Conservation (phyloP, 768 basidiomycete species). For the Tricholoma sp. region DNA sequence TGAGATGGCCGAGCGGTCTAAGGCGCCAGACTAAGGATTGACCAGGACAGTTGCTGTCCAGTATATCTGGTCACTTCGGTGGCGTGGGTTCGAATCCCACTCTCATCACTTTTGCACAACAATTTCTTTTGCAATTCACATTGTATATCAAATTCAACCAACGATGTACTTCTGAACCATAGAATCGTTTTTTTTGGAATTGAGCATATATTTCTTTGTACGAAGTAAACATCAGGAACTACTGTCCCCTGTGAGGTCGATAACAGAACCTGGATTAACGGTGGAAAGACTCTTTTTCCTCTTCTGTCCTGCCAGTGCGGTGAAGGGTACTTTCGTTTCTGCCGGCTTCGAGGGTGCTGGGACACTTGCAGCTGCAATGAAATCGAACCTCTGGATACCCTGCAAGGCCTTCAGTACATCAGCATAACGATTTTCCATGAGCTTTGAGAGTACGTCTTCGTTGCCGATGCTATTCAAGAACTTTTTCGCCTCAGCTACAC, state of each 20-base stretch:
- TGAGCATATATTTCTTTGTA: too few species aligned
- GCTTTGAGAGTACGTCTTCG: not conserved
- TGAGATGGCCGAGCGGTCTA: conserved; percentile 74
- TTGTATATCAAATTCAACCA: too few species aligned
- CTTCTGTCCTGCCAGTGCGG: not conserved
- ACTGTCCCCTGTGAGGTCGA: not conserved
- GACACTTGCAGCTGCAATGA: not conserved
- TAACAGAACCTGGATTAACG: not conserved
- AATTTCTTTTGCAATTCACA: too few species aligned
- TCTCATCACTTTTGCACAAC: conserved; percentile 6
- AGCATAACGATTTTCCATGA: not conserved
- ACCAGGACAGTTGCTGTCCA: conserved; percentile 2
- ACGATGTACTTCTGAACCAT: too few species aligned
- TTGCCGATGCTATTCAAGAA: conserved; percentile 15
- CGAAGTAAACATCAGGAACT: not conserved
- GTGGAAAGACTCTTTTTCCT: not conserved
- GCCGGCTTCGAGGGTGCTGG: not conserved
- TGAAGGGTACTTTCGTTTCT: not conserved
- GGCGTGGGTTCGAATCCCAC: conserved; percentile 6
- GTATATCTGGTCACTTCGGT: conserved; percentile 4
- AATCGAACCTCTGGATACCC: not conserved
- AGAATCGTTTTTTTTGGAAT: too few species aligned
- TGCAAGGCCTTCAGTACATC: not conserved
- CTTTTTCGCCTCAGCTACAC: conserved; percentile 16
- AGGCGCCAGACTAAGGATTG: conserved; percentile 64